Conservation (phyloP, 345 rosid genomes). For the Camelina sativa region DNA sequence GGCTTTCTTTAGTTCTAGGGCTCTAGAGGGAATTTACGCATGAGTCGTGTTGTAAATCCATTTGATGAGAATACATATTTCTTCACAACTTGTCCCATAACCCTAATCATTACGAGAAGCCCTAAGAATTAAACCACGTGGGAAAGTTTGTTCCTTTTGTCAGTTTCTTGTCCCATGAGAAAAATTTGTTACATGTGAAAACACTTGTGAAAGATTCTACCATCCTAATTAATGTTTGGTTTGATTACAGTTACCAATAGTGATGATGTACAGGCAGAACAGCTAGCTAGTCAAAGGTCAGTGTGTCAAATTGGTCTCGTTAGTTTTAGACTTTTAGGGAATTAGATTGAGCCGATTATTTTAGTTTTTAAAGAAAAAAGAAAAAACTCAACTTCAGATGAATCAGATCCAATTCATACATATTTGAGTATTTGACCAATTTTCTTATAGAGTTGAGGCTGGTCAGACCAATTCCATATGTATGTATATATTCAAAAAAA, state of each 20-base stretch:
- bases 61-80: constrained; percentile 29
- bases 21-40: constrained; percentile 22
- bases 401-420: not conserved
- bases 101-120: constrained; percentile 48
- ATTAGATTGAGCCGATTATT: not conserved
- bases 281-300: constrained; percentile 17
- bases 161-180: constrained; percentile 39
- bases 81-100: constrained; percentile 37
- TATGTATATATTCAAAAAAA: too few species aligned
- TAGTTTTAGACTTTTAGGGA: not conserved
- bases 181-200: constrained; percentile 40
- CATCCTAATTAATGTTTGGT: constrained; percentile 25
- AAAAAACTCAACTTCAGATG: not conserved
- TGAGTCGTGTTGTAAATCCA: constrained; percentile 36
- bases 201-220: constrained; percentile 27
- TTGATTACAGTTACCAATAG: constrained; percentile 26
- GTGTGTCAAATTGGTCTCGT: constrained; percentile 11
- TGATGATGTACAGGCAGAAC: constrained; percentile 11
- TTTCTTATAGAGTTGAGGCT: not conserved
- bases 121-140: constrained; percentile 54
- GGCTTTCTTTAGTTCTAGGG: constrained; percentile 38
- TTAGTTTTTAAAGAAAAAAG: not conserved
- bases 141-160: constrained; percentile 39
- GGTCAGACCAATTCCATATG: not conserved
- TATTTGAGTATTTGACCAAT: not conserved